Conservation (phyloP, 495 filamentous ascomycete genomes). For the Aspergillus haitiensis region DNA sequence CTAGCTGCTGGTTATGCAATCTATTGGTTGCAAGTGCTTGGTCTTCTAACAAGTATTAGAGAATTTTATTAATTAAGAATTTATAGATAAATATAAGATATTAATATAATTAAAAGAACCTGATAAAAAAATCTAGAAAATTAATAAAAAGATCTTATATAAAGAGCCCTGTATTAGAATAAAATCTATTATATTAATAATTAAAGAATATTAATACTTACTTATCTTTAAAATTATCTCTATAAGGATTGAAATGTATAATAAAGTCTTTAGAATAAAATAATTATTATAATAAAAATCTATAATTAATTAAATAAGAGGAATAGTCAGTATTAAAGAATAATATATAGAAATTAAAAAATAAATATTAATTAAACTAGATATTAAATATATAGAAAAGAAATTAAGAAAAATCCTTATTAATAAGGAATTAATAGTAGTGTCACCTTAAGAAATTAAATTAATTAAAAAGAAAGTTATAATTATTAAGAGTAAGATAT, state of each 20-base stretch:
- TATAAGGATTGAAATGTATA: neutral
- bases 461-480: neutral
- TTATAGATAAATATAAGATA: constrained; percentile 12
- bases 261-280: neutral
- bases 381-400: neutral
- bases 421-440: neutral
- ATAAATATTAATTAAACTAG: neutral
- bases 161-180: neutral
- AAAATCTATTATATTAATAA: neutral
- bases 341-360: neutral
- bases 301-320: constrained; percentile 9
- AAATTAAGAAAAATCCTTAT: neutral
- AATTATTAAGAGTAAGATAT: neutral
- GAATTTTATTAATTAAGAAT: constrained; percentile 16
- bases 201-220: neutral
- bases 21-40: neutral
- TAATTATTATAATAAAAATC: constrained; percentile 13
- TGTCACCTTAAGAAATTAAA: neutral
- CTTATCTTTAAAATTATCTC: neutral
- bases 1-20: neutral
- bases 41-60: neutral
- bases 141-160: constrained; percentile 2
- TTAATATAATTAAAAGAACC: neutral
- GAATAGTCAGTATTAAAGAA: neutral
- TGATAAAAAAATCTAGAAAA: constrained; percentile 3